These are phyloP conservation scores for Akanthomyces uredinophilus DNA, from an alignment of 2,329 filamentous ascomycete genomes.

Conservation along the genomic window DNA sequence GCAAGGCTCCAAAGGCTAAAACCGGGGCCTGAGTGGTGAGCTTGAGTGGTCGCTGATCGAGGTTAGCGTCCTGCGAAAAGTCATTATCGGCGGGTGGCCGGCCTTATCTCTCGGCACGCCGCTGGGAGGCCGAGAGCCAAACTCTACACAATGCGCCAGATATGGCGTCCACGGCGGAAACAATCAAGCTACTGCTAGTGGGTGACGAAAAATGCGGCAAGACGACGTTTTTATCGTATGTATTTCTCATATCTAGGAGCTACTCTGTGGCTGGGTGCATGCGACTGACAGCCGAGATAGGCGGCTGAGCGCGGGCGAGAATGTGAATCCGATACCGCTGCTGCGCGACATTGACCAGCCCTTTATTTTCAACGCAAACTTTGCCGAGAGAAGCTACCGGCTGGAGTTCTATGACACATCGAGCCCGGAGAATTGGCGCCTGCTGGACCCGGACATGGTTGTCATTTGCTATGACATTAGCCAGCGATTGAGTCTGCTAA, in stretches of 20 bases:
- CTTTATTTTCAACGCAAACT: constrained; percentile 51
- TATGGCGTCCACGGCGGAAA: constrained; percentile 40
- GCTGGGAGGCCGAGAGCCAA: neutral
- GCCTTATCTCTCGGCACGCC: constrained; percentile 7
- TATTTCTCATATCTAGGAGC: constrained; percentile 19
- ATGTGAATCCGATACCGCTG: constrained; percentile 39
- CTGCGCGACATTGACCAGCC: constrained; percentile 57
- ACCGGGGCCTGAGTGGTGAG: constrained; percentile 5
- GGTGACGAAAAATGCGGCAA: constrained; percentile 57
- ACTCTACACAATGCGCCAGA: constrained; percentile 8
- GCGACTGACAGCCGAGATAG: constrained; percentile 28
- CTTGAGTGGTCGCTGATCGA: neutral
- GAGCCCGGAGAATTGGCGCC: constrained; percentile 53
- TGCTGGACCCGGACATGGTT: constrained; percentile 53
- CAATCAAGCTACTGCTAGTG: constrained; percentile 51
- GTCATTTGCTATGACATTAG: constrained; percentile 59
- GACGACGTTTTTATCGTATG: constrained; percentile 57
- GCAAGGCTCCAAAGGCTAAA: constrained; percentile 10
- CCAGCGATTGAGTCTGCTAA: constrained; percentile 52
- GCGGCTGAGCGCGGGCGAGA: constrained; percentile 45
- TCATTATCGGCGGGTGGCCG: constrained; percentile 2
- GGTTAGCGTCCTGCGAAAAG: constrained; percentile 4
- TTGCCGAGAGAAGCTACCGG: constrained; percentile 36
- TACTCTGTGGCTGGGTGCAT: neutral
- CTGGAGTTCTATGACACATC: constrained; percentile 58